Evolutionary conservation across 2,329 filamentous ascomycete genomes (phyloP), one percentile per base, ranked within the genome.

Genomic region (Fusarium zealandicum): DNA sequence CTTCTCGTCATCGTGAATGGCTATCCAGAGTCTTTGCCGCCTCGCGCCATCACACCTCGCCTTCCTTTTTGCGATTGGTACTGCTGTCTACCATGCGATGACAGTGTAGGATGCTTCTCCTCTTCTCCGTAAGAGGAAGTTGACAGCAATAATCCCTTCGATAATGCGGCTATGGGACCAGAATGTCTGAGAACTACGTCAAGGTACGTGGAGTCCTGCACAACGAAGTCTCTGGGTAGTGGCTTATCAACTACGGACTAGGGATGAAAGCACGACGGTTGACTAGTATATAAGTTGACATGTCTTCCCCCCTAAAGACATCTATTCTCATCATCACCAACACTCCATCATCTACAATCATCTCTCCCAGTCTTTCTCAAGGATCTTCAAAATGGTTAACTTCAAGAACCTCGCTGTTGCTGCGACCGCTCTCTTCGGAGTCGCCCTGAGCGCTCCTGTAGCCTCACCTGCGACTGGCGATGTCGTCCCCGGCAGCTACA

Each of bases 401-500:
- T 63, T 70, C 43, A 64, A 66, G 54, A 66, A 65, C 36, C 44
- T 72, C 47, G 57, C 61, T 39, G 33, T 70, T 36, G 54, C 61
- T 27, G 68, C 65, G 18, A 47, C 67, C 6, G 49, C 66, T 31
- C 57, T 72, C 32, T 54, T 70, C 28, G 57, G 68, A 16, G 37
- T 58, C 36, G 52, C 40, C 27, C 37, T 58, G 18, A 62, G 62
- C 10, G 63, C 64, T 33, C 68, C 70, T 22, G 43, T 64, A 28
- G 52, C 53, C 7, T 56, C 63, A 42, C 54, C 51, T 20, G 57
- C 53, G 43, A 43, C 57, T 9, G 55, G 49, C 32, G 27, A 63
- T 27, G 50, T 74, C 46, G 61, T 77, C 38, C 65, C 73, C 40
- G 72, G 71, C 62, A 78, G 77, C 48, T 88, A 85, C 73, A 86